phyloP scores from a whole-genome alignment of 2,329 filamentous ascomycete species.

The Phialophora tarda region DNA sequence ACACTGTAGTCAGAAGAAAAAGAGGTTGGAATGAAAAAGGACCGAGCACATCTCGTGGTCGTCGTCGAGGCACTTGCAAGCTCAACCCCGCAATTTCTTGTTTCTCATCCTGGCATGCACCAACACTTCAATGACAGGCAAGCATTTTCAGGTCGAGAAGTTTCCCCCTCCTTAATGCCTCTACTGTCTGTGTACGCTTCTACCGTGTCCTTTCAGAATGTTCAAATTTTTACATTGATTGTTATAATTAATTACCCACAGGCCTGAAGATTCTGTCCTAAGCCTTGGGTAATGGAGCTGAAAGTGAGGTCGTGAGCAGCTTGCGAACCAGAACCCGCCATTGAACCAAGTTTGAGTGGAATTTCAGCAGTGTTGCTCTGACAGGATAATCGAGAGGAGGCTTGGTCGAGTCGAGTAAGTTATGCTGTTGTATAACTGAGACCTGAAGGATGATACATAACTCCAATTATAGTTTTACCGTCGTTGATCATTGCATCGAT shows the following conservation, averaged over 20 bases:
- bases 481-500: background rate
- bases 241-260: background rate
- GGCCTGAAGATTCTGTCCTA: background rate
- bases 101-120: background rate
- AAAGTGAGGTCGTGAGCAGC: background rate
- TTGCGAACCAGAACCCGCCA: background rate
- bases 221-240: background rate
- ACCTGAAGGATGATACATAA: background rate
- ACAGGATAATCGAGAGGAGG: background rate
- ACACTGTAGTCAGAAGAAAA: background rate
- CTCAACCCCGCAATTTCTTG: slow-evolving; percentile 4
- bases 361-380: background rate
- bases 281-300: background rate
- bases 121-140: background rate
- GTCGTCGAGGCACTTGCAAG: background rate
- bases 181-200: background rate
- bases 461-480: background rate
- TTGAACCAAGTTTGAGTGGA: background rate
- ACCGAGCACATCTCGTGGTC: background rate
- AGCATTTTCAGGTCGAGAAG: background rate
- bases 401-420: slow-evolving; percentile 9
- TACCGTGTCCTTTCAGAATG: background rate
- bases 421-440: background rate
- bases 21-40: background rate
- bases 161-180: background rate